These are phyloP conservation scores for Wallacemonas sp. DNA, from an alignment of 208 protist genomes.

Conservation along the genomic window DNA sequence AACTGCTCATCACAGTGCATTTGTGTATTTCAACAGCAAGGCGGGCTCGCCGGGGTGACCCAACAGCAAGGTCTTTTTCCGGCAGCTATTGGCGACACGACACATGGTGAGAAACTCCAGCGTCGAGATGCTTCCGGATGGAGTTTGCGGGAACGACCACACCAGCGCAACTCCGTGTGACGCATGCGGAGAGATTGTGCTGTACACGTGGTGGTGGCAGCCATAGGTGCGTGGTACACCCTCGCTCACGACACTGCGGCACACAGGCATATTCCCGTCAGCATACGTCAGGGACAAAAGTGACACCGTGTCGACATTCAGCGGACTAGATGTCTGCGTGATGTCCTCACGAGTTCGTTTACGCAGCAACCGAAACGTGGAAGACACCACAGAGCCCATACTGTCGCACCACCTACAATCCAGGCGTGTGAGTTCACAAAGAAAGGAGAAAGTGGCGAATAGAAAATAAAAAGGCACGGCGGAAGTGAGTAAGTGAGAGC, in stretches of 20 bases:
- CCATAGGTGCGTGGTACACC: slow-evolving; percentile 55
- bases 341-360: too few relatives aligned
- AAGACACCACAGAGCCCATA: too few relatives aligned
- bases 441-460: too few relatives aligned
- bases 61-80: slow-evolving; percentile 59
- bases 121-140: slow-evolving; percentile 15
- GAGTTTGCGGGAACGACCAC: slow-evolving; percentile 40
- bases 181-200: slow-evolving; percentile 28
- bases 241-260: slow-evolving; percentile 33
- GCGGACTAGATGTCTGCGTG: too few relatives aligned
- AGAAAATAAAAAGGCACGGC: too few relatives aligned
- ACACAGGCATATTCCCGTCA: slow-evolving; percentile 24
- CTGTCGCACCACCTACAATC: too few relatives aligned
- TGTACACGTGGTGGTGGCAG: slow-evolving; percentile 74
- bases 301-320: too few relatives aligned
- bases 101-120: slow-evolving; percentile 55
- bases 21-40: slow-evolving; percentile 54
- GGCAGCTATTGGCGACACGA: slow-evolving; percentile 77
- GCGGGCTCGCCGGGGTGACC: slow-evolving; percentile 13
- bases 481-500: too few relatives aligned
- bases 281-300: neutral
- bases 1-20: too few relatives aligned
- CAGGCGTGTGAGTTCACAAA: too few relatives aligned
- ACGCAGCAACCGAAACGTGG: too few relatives aligned
- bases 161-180: slow-evolving; percentile 69